Conservation (phyloP, 2,329 filamentous ascomycete species). For the Fusarium sp. region DNA sequence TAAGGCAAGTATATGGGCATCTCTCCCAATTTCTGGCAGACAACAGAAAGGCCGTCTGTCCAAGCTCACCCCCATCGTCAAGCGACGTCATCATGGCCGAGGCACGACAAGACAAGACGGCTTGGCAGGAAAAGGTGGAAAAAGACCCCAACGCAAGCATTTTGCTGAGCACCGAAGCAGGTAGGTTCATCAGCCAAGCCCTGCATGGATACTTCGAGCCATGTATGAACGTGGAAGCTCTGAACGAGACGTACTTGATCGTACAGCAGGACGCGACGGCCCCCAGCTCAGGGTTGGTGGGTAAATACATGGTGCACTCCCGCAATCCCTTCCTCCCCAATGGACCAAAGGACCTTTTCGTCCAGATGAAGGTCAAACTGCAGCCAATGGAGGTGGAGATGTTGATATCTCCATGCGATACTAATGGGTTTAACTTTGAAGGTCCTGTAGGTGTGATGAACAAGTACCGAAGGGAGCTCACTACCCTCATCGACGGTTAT, state of each 20-base stretch:
- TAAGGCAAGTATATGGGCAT: background rate
- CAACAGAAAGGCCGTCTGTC: background rate
- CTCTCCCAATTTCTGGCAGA: background rate
- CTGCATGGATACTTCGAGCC: background rate
- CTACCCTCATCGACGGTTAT: background rate
- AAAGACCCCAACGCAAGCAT: background rate
- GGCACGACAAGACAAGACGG: background rate
- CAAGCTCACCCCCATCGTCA: background rate
- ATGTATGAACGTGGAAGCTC: background rate
- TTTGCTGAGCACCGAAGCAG: background rate
- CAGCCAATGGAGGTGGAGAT: background rate
- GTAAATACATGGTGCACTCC: slow-evolving; percentile 1
- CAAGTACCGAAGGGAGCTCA: background rate
- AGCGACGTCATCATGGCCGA: background rate
- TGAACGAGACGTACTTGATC: background rate
- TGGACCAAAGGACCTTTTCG: background rate
- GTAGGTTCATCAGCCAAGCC: background rate
- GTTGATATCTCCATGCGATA: background rate
- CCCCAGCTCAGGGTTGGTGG: background rate
- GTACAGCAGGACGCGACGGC: background rate
- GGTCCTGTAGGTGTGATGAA: background rate
- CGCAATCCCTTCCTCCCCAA: slow-evolving; percentile 3
- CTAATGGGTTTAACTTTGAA: background rate
- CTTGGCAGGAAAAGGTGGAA: background rate
- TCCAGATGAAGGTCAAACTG: background rate